Evolutionary conservation across 108 stramenopile species (phyloP).

Genomic region (Pseudonitzschia pungens): DNA sequence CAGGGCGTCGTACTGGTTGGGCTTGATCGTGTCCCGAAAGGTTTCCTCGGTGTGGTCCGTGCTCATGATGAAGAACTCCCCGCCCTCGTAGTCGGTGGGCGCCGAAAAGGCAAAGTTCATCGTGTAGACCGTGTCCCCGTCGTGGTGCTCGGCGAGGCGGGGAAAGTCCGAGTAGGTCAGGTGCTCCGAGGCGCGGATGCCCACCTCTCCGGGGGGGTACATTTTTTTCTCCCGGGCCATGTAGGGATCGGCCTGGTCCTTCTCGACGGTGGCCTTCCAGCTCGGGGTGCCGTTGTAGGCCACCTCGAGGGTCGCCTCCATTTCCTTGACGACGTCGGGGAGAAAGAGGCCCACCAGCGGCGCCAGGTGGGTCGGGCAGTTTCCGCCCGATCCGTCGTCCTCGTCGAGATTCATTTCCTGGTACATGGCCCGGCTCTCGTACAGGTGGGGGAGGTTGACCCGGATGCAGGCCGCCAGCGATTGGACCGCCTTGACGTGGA

Average conservation of each 20-base stretch:
- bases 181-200: conserved; percentile 39
- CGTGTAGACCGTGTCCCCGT: conserved; percentile 37
- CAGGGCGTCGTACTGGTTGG: conserved; percentile 35
- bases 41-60: conserved; percentile 1
- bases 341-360: conserved; percentile 29
- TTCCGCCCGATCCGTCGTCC: conserved; percentile 38
- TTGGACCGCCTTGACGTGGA: conserved; percentile 38
- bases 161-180: conserved; percentile 39
- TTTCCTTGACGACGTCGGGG: conserved; percentile 25
- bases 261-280: conserved; percentile 19
- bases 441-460: conserved; percentile 24
- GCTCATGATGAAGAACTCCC: conserved; percentile 30
- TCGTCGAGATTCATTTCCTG: conserved; percentile 36
- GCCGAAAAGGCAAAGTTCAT: conserved; percentile 40
- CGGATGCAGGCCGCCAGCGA: conserved; percentile 33
- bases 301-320: conserved; percentile 27
- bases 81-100: conserved; percentile 34
- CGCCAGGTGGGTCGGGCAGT: conserved; percentile 35
- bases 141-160: conserved; percentile 29
- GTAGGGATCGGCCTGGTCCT: conserved; percentile 7
- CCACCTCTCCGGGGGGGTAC: conserved; percentile 32
- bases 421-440: conserved; percentile 38
- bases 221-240: conserved; percentile 5
- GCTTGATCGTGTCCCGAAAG: conserved; percentile 13
- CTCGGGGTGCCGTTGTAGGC: conserved; percentile 33